Evolutionary conservation across 2,329 filamentous ascomycete genomes (phyloP), one percentile per base, ranked within the genome.

Genomic region (Diaporthe sp.): DNA sequence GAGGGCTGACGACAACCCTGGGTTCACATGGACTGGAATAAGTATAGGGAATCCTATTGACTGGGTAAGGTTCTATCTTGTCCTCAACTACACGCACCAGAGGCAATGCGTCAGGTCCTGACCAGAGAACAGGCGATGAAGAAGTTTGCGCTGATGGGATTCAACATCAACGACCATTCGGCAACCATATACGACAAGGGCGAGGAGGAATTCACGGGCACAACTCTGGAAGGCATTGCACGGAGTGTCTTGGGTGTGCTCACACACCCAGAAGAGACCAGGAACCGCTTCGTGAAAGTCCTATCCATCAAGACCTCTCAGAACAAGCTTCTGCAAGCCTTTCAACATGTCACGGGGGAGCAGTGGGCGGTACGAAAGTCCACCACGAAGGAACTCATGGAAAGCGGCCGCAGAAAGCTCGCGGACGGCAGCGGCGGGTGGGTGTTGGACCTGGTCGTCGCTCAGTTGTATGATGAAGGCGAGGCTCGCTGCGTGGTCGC

Each of bases 161-260:
- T 82, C 70, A 77, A 80, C 52, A 50, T 79, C 57, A 64, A 74
- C 12, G 75, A 77, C 15, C 76, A 47, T 10, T 75, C 77, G 50
- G 82, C 84, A 0, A 83, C 78, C 0, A 78, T 92, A 0, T 86
- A 84, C 73, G 87, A 91, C 74, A 87, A 86, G 1, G 90, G 91
- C 0, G 83, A 90, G 42, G 75, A 77, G 3, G 76, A 80, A 10
- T 88, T 91, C 79, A 88, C 84, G 66, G 72, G 84, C 13, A 89
- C 89, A 0, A 88, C 84, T 0, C 82, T 92, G 0, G 76, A 79
- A 0, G 84, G 84, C 2, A 79, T 91, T 22, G 89, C 81, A 0
- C 82, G 86, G 30, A 87, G 85, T 1, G 83, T 92, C 0, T 85
- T 86, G 0, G 87, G 85, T 0, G 82, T 90, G 2, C 80, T 91